These are phyloP conservation scores for Citrus hindsii DNA, from an alignment of 345 rosid genomes.

Conservation along the genomic window DNA sequence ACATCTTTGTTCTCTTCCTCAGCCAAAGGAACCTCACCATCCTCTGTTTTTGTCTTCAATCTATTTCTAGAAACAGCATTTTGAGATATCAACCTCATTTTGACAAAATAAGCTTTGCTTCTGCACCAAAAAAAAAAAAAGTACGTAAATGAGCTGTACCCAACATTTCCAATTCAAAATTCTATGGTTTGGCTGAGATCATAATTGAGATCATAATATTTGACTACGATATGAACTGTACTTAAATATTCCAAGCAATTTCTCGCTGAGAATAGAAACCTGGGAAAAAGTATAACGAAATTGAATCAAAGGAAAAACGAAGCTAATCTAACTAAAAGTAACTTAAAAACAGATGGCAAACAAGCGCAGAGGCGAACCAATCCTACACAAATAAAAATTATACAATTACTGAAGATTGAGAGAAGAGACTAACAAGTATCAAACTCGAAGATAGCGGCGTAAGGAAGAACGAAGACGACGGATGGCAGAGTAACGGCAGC, in stretches of 20 bases:
- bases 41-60: constrained; percentile 32
- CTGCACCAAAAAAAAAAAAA: not conserved
- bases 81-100: constrained; percentile 63
- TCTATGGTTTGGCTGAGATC: not conserved
- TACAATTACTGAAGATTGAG: no score
- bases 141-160: not conserved
- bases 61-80: constrained; percentile 36
- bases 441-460: no score
- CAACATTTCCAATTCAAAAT: not conserved
- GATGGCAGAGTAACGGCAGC: no score
- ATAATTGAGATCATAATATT: not conserved
- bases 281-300: not conserved
- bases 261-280: not conserved
- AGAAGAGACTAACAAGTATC: no score
- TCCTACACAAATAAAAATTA: no score
- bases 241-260: not conserved
- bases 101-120: not conserved
- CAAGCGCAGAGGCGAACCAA: no score
- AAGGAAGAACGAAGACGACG: no score
- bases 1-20: constrained; percentile 22
- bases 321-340: not conserved
- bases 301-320: not conserved
- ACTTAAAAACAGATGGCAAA: not conserved
- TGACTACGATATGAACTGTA: not conserved
- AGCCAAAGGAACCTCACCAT: constrained; percentile 23